phyloP scores from a whole-genome alignment of 352 stramenopile species.

The Phytophthora litchii region DNA sequence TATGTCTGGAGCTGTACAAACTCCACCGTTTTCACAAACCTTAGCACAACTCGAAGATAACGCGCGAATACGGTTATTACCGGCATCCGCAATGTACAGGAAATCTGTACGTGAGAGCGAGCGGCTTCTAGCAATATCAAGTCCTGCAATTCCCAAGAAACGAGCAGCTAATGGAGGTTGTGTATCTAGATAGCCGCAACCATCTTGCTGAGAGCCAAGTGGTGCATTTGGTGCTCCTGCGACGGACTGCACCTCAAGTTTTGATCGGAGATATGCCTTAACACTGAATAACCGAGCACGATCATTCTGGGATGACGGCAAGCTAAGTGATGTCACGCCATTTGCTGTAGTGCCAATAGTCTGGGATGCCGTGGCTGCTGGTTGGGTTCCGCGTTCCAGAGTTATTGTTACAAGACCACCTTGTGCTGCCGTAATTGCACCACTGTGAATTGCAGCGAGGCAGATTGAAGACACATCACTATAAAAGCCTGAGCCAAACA shows the following conservation, averaged over 20 bases:
- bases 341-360: conserved; percentile 53
- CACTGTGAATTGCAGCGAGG: conserved; percentile 89
- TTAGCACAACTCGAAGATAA: conserved; percentile 92
- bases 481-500: conserved; percentile 84
- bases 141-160: conserved; percentile 54
- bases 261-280: conserved; percentile 41
- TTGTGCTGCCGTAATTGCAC: conserved; percentile 52
- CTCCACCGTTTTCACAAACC: conserved; percentile 94
- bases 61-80: conserved; percentile 94
- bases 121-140: conserved; percentile 25
- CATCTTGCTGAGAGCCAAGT: conserved; percentile 76
- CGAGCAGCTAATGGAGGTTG: conserved; percentile 83
- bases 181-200: conserved; percentile 88
- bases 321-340: conserved; percentile 57
- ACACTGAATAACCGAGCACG: conserved; percentile 70
- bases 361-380: conserved; percentile 4
- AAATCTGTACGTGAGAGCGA: conserved; percentile 59
- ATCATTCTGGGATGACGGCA: conserved; percentile 36
- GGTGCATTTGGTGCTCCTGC: conserved; percentile 87
- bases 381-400: conserved; percentile 51
- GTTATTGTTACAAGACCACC: conserved; percentile 78
- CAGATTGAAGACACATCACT: conserved; percentile 92
- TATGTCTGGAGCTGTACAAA: conserved; percentile 85
- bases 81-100: conserved; percentile 92
- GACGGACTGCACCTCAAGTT: conserved; percentile 91